Evolutionary conservation across 2,329 filamentous ascomycete species (phyloP).

Genomic region (Alternaria triticina): DNA sequence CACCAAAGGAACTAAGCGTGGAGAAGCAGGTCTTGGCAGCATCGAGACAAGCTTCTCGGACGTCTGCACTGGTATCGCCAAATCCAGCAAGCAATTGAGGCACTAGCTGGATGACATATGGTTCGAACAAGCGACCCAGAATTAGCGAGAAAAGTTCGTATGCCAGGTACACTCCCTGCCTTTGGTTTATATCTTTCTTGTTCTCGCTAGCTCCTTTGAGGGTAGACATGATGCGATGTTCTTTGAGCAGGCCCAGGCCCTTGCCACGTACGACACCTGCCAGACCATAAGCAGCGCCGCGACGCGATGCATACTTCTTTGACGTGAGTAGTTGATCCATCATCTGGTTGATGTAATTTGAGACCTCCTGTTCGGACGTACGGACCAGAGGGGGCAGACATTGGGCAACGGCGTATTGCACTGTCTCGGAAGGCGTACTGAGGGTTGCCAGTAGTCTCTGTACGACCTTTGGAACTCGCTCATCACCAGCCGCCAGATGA

Average conservation of each 20-base stretch:
- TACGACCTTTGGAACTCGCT: constrained; percentile 86
- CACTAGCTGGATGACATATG: constrained; percentile 94
- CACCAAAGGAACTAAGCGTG: constrained; percentile 91
- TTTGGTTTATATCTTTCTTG: constrained; percentile 88
- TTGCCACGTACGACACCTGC: constrained; percentile 89
- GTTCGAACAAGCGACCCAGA: constrained; percentile 88
- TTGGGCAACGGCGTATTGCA: constrained; percentile 94
- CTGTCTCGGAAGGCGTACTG: constrained; percentile 92
- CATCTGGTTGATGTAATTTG: constrained; percentile 80
- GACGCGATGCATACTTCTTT: constrained; percentile 90
- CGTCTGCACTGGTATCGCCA: constrained; percentile 84
- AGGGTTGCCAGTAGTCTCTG: constrained; percentile 84
- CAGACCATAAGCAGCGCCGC: constrained; percentile 93
- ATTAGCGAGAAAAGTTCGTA: constrained; percentile 90
- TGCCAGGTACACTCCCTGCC: constrained; percentile 86
- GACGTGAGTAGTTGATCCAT: constrained; percentile 82
- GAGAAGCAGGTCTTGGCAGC: constrained; percentile 94
- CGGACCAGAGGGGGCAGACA: constrained; percentile 91
- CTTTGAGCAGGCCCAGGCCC: constrained; percentile 79
- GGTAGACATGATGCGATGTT: constrained; percentile 83
- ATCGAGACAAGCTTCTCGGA: constrained; percentile 90
- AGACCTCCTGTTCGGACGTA: constrained; percentile 77
- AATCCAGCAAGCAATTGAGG: constrained; percentile 89
- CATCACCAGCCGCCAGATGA: constrained; percentile 84
- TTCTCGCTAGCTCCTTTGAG: constrained; percentile 87